phyloP scores from a whole-genome alignment of 169 alveolate species.

The Babesia ovis region DNA sequence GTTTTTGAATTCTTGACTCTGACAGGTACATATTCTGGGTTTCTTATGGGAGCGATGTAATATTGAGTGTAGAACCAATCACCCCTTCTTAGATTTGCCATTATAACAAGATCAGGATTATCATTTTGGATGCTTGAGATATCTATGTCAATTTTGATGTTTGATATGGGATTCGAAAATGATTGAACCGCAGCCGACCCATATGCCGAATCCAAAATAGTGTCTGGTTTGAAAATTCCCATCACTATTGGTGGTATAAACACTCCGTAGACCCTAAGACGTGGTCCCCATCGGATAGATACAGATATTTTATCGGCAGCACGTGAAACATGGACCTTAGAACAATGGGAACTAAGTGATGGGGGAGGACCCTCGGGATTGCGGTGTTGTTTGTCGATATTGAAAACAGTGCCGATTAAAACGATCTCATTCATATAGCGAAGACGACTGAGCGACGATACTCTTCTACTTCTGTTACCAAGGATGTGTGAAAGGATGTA shows the following conservation, averaged over 20 bases:
- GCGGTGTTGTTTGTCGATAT: background rate
- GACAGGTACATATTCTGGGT: too few relatives aligned
- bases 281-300: background rate
- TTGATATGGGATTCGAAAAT: background rate
- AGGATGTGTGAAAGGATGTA: background rate
- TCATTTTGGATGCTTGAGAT: background rate
- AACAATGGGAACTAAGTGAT: background rate
- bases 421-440: background rate
- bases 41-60: too few relatives aligned
- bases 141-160: background rate
- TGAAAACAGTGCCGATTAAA: background rate
- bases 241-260: background rate
- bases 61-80: conserved; percentile 1
- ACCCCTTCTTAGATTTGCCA: background rate
- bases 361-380: background rate
- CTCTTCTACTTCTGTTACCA: too few relatives aligned
- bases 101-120: background rate
- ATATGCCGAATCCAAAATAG: background rate
- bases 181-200: background rate
- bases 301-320: background rate
- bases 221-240: background rate
- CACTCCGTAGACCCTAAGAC: background rate
- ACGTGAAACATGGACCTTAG: background rate
- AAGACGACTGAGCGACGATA: background rate
- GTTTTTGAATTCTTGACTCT: too few relatives aligned